phyloP scores from a whole-genome alignment of 306 rosid genomes.

The Inga leiocalycina region DNA sequence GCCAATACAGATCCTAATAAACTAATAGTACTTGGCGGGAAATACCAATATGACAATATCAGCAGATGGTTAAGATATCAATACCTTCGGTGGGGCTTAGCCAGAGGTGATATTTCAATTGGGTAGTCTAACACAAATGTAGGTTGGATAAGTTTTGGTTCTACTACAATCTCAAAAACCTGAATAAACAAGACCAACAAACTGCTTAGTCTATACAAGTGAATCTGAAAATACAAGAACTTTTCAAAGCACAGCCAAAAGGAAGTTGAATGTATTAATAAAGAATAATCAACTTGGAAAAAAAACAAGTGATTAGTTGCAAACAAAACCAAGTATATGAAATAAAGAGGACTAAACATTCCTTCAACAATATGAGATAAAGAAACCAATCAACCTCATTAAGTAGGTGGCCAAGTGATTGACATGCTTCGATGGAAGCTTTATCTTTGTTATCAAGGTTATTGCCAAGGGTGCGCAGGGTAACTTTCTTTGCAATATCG shows the following conservation, averaged over 20 bases:
- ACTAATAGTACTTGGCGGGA: conserved; percentile 9
- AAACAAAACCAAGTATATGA: conserved; percentile 17
- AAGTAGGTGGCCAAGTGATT: conserved; percentile 81
- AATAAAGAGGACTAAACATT: conserved; percentile 29
- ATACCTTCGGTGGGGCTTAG: conserved; percentile 96
- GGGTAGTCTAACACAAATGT: conserved; percentile 98
- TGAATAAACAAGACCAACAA: conserved; percentile 36
- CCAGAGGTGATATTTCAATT: conserved; percentile 92
- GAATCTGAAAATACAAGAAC: conserved; percentile 26
- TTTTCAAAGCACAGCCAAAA: conserved; percentile 3
- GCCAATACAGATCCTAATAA: not conserved
- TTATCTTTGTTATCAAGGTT: conserved; percentile 71
- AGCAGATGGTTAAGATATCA: not conserved
- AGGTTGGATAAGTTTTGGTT: conserved; percentile 93
- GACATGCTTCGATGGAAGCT: conserved; percentile 71
- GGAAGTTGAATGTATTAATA: conserved; percentile 3
- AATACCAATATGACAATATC: conserved; percentile 21
- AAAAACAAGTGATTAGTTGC: conserved; percentile 1
- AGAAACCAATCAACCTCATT: conserved; percentile 69
- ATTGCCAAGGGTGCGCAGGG: conserved; percentile 54
- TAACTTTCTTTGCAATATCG: conserved; percentile 66
- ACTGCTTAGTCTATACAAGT: conserved; percentile 33
- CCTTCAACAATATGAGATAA: conserved; percentile 11
- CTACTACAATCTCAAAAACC: conserved; percentile 90
- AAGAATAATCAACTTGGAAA: not conserved